These are phyloP conservation scores for Ganoderma boninense DNA, from an alignment of 1,284 basidiomycete species.

Conservation along the genomic window DNA sequence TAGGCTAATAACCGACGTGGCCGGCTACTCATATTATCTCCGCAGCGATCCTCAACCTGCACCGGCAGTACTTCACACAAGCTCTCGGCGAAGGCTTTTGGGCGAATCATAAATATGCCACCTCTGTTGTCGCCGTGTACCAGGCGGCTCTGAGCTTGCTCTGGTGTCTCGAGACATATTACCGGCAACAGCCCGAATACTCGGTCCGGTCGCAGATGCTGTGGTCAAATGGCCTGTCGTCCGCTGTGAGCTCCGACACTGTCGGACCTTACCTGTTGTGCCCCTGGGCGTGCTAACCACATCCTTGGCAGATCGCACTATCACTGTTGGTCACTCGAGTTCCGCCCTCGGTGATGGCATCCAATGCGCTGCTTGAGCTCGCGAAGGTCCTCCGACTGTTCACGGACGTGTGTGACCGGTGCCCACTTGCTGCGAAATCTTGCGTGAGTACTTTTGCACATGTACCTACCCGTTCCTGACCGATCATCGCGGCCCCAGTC, in stretches of 20 bases:
- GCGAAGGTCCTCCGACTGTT: conserved; percentile 69
- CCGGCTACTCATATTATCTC: conserved; percentile 14
- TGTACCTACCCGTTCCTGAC: not conserved
- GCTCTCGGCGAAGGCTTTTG: conserved; percentile 69
- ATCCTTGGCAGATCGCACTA: conserved; percentile 60
- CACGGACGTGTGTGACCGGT: conserved; percentile 60
- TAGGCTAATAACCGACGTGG: conserved; percentile 1
- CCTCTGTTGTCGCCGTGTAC: conserved; percentile 72
- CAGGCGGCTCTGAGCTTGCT: conserved; percentile 63
- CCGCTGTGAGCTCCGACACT: conserved; percentile 53
- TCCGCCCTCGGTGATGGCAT: conserved; percentile 64
- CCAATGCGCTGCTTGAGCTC: conserved; percentile 67
- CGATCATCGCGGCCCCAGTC: conserved; percentile 27
- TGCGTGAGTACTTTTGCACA: conserved; percentile 52
- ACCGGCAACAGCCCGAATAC: conserved; percentile 57
- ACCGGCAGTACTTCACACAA: conserved; percentile 74
- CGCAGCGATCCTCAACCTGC: conserved; percentile 72
- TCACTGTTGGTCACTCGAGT: conserved; percentile 72
- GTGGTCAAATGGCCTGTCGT: conserved; percentile 74
- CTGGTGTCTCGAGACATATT: conserved; percentile 63
- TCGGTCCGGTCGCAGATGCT: conserved; percentile 64
- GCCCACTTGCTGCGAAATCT: conserved; percentile 65
- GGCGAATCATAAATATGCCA: conserved; percentile 63
- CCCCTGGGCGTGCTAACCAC: conserved; percentile 15
- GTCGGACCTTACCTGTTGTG: conserved; percentile 13